Conservation (phyloP, 768 basidiomycete genomes). For the Agrocybe praecox region DNA sequence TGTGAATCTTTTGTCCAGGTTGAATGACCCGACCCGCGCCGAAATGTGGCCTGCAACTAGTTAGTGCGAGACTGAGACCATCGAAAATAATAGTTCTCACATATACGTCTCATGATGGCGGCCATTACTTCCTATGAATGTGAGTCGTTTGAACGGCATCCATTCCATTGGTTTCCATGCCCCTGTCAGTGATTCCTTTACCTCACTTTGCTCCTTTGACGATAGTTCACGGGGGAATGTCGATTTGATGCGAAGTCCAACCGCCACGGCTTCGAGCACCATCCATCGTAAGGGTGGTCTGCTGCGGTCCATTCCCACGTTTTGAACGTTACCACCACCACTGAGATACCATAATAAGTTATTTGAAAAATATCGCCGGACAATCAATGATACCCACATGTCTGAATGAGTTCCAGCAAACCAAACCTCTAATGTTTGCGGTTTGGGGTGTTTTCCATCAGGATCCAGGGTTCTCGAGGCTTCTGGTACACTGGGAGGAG, state of each 20-base stretch:
- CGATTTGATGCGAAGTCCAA: neutral
- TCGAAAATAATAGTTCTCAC: neutral
- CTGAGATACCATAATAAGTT: neutral
- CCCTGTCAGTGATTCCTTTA: slow-evolving; percentile 18
- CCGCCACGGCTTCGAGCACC: slow-evolving; percentile 2
- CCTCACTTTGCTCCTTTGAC: neutral
- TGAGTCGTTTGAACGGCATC: slow-evolving; percentile 6
- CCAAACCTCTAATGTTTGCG: slow-evolving; percentile 6
- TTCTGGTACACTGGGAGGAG: no score
- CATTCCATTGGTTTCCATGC: slow-evolving; percentile 20
- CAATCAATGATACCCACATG: neutral
- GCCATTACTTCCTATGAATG: slow-evolving; percentile 1
- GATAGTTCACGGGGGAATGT: slow-evolving; percentile 4
- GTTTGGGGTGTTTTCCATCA: neutral
- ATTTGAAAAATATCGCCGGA: neutral
- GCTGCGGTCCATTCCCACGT: neutral
- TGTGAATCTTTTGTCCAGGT: slow-evolving; percentile 12
- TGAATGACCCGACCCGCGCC: slow-evolving; percentile 12
- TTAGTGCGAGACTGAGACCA: no score
- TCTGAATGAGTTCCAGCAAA: slow-evolving; percentile 6
- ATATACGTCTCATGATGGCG: neutral
- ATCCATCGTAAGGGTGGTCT: slow-evolving; percentile 9
- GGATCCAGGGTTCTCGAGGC: no score
- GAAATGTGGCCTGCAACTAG: slow-evolving; percentile 5
- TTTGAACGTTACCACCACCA: slow-evolving; percentile 3